phyloP scores from a whole-genome alignment of 306 rosid species.

The Pyrus pyrifolia region DNA sequence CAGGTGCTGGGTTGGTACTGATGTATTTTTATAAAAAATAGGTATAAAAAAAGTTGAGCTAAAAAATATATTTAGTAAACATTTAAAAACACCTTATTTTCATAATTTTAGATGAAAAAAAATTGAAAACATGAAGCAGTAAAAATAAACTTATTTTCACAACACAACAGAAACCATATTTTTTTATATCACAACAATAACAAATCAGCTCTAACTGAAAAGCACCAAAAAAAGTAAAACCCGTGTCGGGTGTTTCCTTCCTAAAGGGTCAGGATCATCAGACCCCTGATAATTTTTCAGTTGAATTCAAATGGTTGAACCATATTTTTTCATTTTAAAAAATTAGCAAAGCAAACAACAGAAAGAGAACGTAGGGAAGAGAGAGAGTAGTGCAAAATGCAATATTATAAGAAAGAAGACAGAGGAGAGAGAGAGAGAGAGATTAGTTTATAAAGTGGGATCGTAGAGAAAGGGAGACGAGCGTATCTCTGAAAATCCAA shows the following conservation, averaged over 20 bases:
- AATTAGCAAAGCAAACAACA: background rate
- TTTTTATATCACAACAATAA: no score
- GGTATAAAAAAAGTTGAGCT: no score
- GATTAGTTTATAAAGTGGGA: constrained; percentile 12
- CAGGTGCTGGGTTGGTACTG: no score
- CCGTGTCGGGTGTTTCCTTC: background rate
- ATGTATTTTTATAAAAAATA: no score
- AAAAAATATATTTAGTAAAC: no score
- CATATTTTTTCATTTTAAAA: background rate
- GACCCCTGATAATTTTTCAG: background rate
- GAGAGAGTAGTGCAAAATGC: constrained; percentile 8
- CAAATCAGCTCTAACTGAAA: no score
- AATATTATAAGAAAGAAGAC: constrained; percentile 15
- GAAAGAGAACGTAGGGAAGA: background rate
- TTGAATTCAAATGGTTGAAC: background rate
- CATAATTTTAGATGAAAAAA: no score
- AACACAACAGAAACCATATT: no score
- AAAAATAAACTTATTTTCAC: no score
- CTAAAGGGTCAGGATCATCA: background rate
- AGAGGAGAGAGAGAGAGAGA: constrained; percentile 1
- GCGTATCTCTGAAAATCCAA: constrained; percentile 72
- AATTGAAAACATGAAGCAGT: no score
- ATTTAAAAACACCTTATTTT: no score
- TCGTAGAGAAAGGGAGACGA: constrained; percentile 38
- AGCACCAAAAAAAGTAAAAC: background rate